Evolutionary conservation across 2,329 filamentous ascomycete species (phyloP).

Genomic region (Nigrograna mackinnonii): DNA sequence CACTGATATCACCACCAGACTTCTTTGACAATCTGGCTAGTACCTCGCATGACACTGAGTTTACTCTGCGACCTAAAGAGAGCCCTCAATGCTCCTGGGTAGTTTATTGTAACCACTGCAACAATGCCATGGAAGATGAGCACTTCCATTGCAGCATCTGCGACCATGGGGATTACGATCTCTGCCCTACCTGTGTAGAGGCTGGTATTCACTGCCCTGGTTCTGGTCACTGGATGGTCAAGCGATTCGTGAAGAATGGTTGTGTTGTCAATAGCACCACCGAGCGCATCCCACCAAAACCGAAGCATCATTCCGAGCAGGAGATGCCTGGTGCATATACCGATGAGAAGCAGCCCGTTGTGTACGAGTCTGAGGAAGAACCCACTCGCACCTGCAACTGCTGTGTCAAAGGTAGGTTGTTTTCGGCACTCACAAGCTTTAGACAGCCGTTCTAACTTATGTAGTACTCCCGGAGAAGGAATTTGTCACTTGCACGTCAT

Average conservation of each 20-base stretch:
- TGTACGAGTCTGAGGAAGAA: slow-evolving; percentile 35
- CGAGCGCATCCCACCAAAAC: slow-evolving; percentile 73
- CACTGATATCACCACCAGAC: too few relatives aligned
- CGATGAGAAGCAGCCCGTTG: slow-evolving; percentile 47
- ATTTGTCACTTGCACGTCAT: slow-evolving; percentile 83
- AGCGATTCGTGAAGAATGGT: slow-evolving; percentile 79
- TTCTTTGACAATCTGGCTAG: too few relatives aligned
- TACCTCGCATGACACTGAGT: too few relatives aligned
- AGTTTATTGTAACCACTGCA: slow-evolving; percentile 94
- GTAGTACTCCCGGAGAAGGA: slow-evolving; percentile 72
- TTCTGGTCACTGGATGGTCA: slow-evolving; percentile 89
- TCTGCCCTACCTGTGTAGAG: slow-evolving; percentile 80
- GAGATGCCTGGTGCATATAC: slow-evolving; percentile 50
- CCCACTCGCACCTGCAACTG: slow-evolving; percentile 72
- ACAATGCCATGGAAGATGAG: slow-evolving; percentile 72
- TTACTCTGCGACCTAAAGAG: slow-evolving; percentile 46
- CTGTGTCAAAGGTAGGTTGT: slow-evolving; percentile 62
- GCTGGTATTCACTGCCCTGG: slow-evolving; percentile 77
- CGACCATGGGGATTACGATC: slow-evolving; percentile 90
- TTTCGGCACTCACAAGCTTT: neutral
- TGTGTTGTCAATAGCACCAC: slow-evolving; percentile 83
- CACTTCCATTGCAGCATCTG: slow-evolving; percentile 97
- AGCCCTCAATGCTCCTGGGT: slow-evolving; percentile 64
- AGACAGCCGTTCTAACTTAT: neutral
- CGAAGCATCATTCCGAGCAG: slow-evolving; percentile 41